These are phyloP conservation scores for Mortierella sp. DNA, from an alignment of 371 early-diverging fungal genomes.

Conservation along the genomic window DNA sequence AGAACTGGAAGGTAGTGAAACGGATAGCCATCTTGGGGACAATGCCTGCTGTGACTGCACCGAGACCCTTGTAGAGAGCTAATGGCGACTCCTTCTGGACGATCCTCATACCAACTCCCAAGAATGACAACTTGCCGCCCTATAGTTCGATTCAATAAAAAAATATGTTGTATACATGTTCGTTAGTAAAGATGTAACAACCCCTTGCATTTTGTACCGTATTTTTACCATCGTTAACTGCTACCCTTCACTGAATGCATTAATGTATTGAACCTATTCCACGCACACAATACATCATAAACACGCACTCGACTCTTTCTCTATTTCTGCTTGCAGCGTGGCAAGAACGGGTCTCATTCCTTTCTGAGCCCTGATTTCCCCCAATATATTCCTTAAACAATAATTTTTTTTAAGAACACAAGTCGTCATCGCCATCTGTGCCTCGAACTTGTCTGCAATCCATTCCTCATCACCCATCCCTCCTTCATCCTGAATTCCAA, in stretches of 20 bases:
- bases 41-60: slow-evolving; percentile 96
- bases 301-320: too few species aligned
- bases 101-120: slow-evolving; percentile 88
- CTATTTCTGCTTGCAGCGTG: too few species aligned
- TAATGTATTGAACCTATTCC: too few species aligned
- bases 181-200: background rate
- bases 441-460: background rate
- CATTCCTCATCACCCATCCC: background rate
- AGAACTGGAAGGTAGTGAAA: slow-evolving; percentile 95
- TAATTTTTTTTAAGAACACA: background rate
- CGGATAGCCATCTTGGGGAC: slow-evolving; percentile 99
- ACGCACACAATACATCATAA: too few species aligned
- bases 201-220: background rate
- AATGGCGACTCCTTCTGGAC: slow-evolving; percentile 90
- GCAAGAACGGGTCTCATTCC: too few species aligned
- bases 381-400: background rate
- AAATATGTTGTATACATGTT: background rate
- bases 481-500: background rate
- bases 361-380: too few species aligned
- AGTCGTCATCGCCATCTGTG: too few species aligned
- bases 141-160: slow-evolving; percentile 1
- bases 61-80: slow-evolving; percentile 97
- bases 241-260: too few species aligned
- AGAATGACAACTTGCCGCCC: slow-evolving; percentile 72
- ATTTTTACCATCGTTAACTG: too few species aligned